Conservation (phyloP, 2,329 filamentous ascomycete genomes). For the Aschersonia sp. region DNA sequence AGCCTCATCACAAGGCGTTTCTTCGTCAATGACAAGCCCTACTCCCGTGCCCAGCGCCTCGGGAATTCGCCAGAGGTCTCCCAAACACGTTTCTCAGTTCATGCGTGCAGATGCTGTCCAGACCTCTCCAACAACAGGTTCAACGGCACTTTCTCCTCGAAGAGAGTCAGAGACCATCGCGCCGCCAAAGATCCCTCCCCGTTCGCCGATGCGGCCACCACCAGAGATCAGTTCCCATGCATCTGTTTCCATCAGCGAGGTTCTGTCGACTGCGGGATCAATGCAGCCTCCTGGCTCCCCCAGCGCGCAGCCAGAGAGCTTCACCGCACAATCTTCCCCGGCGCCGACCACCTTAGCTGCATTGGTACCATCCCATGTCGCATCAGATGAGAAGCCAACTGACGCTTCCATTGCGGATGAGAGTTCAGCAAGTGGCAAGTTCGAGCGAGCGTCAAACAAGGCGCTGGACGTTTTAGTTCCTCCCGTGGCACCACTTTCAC, state of each 20-base stretch:
- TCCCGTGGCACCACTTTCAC: conserved; percentile 2
- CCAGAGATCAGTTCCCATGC: background rate
- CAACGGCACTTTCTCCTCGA: background rate
- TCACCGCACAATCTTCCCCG: too few species aligned
- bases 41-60: conserved; percentile 19
- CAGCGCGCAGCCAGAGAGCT: too few species aligned
- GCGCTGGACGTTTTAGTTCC: conserved; percentile 5
- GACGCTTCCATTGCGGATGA: too few species aligned
- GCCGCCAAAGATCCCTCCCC: background rate
- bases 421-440: background rate
- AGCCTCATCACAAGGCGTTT: conserved; percentile 7
- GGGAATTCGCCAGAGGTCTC: conserved; percentile 36
- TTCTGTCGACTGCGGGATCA: background rate
- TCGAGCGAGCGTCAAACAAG: background rate
- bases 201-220: background rate
- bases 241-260: background rate
- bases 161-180: background rate
- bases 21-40: conserved; percentile 19
- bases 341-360: too few species aligned
- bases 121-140: background rate
- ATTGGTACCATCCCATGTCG: too few species aligned
- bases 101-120: background rate
- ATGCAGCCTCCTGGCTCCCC: background rate
- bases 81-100: conserved; percentile 18
- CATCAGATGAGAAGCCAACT: too few species aligned